Base-by-base conservation (phyloP, 768 basidiomycete species). In the Boletus vinaceobasis region DNA sequence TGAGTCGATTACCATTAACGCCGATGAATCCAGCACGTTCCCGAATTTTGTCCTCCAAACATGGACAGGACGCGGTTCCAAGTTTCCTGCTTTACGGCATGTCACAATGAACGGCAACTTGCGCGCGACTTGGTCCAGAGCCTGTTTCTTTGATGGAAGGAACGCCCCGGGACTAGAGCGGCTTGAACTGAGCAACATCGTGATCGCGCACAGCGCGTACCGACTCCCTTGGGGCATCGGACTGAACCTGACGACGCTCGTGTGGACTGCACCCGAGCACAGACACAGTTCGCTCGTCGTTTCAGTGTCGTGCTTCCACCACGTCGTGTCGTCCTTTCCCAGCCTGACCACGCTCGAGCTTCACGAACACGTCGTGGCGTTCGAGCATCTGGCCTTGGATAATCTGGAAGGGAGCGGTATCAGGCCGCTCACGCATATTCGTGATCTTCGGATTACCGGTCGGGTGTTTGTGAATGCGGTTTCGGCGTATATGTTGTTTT, bases 161-260 rank as follows among this genome's bases (percentile, higher is more conserved):
- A 63, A 54, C 3, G 54, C 64, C 5, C 61, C 64, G 0, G 15
- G 0, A 7, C 50, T 65, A 7, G 52, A 60, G 33, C 51, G 42
- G 2, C 56, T 65, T 21, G 55, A 65, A 44, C 32, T 65, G n/a
- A 52, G 19, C 42, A 65, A 65, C 47, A 49, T 63, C 31, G 56
- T 53, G 31, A 47, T 65, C n/a, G 47, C 61, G 23, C 37, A 50
- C 32, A 8, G 59, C 21, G 27, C 33, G 11, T 27, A 32, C 35
- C 50, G 44, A 23, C 53, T 60, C 5, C 36, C 54, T 1, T 65
- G 53, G 58, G 64, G 52, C 19, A 36, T 27, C 4, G 52, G 61
- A 7, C 27, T 44, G 31, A 63, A 57, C 36, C 33, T 65, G 31
- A 65, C 64, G 19, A 65, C 56, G n/a, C 61, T 65, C 17, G 64